Base-by-base conservation (phyloP, 371 early-diverging fungal genomes). In the Synchytrium microbalum region DNA sequence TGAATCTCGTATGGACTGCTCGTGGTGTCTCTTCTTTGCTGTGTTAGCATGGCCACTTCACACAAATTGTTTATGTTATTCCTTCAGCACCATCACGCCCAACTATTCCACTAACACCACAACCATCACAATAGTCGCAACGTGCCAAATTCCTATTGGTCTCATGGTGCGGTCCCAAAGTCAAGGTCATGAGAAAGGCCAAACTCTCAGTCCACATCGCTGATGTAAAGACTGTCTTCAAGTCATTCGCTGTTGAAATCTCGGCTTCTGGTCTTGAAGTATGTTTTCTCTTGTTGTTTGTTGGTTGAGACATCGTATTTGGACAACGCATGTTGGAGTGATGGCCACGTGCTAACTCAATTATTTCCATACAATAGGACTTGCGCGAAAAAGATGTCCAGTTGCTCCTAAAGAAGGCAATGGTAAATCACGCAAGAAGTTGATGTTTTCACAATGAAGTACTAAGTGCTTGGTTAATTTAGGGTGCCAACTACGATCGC, bases 131-230 rank as follows among this genome's bases (percentile, higher is more conserved):
- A 8, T 61, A 75, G 76, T 77, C 78, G 8, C 56, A 67, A 31
- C 66, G 78, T 25, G 64, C 74, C 24, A 78, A 78, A 64, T 78
- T 78, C 56, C 62, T 78, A 3, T 64, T 78, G 1, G 72, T 91
- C 0, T 80, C 84, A 28, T 91, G 90, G 88, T 88, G 90, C 68
- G 93, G 92, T 29, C 71, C 81, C n/a, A 69, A 81, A 1, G 89
- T 91, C n/a, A 86, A 86, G 67, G 75, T 90, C 60, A 91, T 92
- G 92, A 83, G 92, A 32, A 87, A 87, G 66, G 93, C 91, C 27
- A 91, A 89, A 72, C 73, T 93, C 28, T 80, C 87, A 54, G 82
- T 88, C 51, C 93, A 92, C 72, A 87, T 89, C 65, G 72, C 86
- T 13, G 88, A 88, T 55, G 90, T 92, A 58, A 91, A 89, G 83